phyloP scores from a whole-genome alignment of 345 rosid species.

The Cardiospermum halicacabum region DNA sequence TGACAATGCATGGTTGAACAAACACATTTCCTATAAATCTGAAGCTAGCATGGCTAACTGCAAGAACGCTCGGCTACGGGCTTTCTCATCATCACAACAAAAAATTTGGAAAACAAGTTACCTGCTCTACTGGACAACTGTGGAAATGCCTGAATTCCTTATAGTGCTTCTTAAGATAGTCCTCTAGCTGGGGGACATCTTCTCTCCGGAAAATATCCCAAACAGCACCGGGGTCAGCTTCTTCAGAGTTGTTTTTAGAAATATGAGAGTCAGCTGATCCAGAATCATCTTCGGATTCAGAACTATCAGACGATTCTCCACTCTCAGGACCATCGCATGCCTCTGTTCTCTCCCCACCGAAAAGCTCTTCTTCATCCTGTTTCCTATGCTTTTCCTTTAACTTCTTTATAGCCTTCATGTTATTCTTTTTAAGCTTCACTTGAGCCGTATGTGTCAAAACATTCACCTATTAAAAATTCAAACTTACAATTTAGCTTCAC shows the following conservation, averaged over 20 bases:
- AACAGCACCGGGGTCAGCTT: slow-evolving; percentile 51
- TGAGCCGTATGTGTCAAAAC: slow-evolving; percentile 58
- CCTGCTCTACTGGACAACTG: slow-evolving; percentile 54
- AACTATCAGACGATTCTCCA: slow-evolving; percentile 2
- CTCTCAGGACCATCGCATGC: slow-evolving; percentile 3
- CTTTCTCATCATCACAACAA: background rate
- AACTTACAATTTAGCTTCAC: background rate
- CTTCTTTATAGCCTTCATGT: slow-evolving; percentile 16
- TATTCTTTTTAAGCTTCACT: slow-evolving; percentile 14
- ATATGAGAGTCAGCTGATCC: slow-evolving; percentile 6
- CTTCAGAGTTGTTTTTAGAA: slow-evolving; percentile 14
- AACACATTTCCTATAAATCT: background rate
- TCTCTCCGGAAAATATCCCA: slow-evolving; percentile 81
- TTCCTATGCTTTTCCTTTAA: slow-evolving; percentile 38
- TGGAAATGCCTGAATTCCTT: slow-evolving; percentile 67
- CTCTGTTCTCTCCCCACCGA: slow-evolving; percentile 2
- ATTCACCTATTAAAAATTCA: slow-evolving; percentile 47
- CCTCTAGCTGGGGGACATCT: slow-evolving; percentile 62
- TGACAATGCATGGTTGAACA: background rate
- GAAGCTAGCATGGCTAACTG: background rate
- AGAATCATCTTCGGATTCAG: background rate
- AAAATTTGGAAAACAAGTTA: slow-evolving; percentile 11
- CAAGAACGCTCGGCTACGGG: background rate
- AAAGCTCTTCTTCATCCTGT: slow-evolving; percentile 59
- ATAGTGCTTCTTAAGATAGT: slow-evolving; percentile 55